Evolutionary conservation across 441 rosid genomes (phyloP), one percentile per base, ranked within the genome.

Genomic region (Gossypium davidsonii): DNA sequence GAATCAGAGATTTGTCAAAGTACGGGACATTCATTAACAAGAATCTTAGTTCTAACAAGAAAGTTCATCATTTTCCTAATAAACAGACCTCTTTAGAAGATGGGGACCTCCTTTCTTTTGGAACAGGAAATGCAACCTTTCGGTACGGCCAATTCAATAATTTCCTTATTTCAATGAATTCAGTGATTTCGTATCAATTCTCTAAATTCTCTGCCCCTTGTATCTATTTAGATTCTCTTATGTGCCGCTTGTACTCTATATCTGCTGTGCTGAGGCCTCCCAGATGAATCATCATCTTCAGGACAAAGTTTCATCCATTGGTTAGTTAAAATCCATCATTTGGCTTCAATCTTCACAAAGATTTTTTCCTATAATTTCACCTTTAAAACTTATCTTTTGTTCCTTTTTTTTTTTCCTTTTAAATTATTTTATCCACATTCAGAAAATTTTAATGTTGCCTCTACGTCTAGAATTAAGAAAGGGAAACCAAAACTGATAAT

Each of bases 21-120:
- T 94, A 90, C 77, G 98, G 98, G 65, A 94, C 98, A 5, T 86
- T 87, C 79, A 58, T 94, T 73, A 86, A 79, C 76, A 88, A 75
- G 67, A 73, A 74, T 75, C 78, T 59, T 59, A 90, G 72, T 17
- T 62, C 78, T 9, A 88, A 76, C 64, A 81, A 81, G 39, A 94
- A 91, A 79, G 85, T 89, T 56, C 91, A 90, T 28, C 89, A 91
- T 70, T 82, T 87, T 48, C 87, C 90, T 44, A 77, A 81, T 75
- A 88, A 87, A 77, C 88, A 92, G 84, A 77, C 78, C 18, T 57
- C 76, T 74, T 84, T 94, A 70, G 79, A 80, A 60, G 91, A 92
- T 80, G 93, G 97, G 44, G 92, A 91, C 74, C 37, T 87, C 69
- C 81, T 94, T 77, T 79, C 88, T 0, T 94, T 94, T 85, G 98